Conservation (phyloP, 495 filamentous ascomycete species). For the Aspergillus saccharolyticus region DNA sequence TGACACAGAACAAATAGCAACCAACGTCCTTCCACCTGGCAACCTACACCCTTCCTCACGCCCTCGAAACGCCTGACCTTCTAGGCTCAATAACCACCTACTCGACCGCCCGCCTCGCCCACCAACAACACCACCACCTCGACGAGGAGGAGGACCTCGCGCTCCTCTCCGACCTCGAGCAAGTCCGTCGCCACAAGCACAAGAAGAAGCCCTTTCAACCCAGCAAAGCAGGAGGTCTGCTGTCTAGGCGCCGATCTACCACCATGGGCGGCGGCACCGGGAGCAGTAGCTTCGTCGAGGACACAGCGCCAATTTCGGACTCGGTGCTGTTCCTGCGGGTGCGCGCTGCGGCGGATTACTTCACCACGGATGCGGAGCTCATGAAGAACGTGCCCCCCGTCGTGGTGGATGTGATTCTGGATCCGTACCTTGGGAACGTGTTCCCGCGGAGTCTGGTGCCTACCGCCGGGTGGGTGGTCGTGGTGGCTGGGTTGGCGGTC, state of each 20-base stretch:
- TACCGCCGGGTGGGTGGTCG: slow-evolving; percentile 55
- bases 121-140: background rate
- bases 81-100: slow-evolving; percentile 60
- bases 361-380: slow-evolving; percentile 61
- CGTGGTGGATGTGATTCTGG: slow-evolving; percentile 78
- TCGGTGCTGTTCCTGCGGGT: slow-evolving; percentile 77
- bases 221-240: background rate
- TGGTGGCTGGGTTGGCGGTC: slow-evolving; percentile 50
- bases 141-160: background rate
- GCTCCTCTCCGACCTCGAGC: background rate
- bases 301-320: slow-evolving; percentile 22
- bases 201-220: too few relatives aligned
- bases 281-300: background rate
- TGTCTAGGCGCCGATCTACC: slow-evolving; percentile 16
- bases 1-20: slow-evolving; percentile 54
- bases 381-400: slow-evolving; percentile 76
- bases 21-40: slow-evolving; percentile 74
- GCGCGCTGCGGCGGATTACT: slow-evolving; percentile 76
- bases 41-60: slow-evolving; percentile 52
- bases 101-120: slow-evolving; percentile 47
- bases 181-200: background rate
- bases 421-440: slow-evolving; percentile 72
- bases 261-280: too few relatives aligned
- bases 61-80: slow-evolving; percentile 56
- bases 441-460: slow-evolving; percentile 66